These are phyloP conservation scores for Ascochyta koolunga DNA, from an alignment of 2,329 filamentous ascomycete species.

Conservation along the genomic window DNA sequence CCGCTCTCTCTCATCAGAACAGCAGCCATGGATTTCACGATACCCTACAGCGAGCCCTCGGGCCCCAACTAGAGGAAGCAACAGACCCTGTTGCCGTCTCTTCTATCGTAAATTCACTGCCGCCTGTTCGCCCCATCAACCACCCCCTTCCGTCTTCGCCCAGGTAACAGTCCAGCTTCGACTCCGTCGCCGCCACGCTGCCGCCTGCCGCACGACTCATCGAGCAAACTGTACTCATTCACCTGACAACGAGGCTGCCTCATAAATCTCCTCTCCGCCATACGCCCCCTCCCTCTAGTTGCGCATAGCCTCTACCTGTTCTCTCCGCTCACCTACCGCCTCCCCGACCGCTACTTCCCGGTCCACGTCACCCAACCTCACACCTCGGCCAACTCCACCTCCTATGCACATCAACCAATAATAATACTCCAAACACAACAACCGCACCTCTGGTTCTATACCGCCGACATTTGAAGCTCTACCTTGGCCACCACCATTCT, in stretches of 20 bases:
- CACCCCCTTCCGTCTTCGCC: slow-evolving; percentile 30
- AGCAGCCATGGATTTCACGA: slow-evolving; percentile 45
- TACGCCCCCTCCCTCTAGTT: neutral
- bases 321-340: slow-evolving; percentile 25
- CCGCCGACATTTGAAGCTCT: slow-evolving; percentile 33
- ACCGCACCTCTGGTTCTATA: slow-evolving; percentile 11
- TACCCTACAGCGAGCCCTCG: slow-evolving; percentile 38
- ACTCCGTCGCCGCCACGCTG: slow-evolving; percentile 36
- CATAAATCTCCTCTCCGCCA: slow-evolving; percentile 17
- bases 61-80: slow-evolving; percentile 39
- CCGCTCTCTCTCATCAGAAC: slow-evolving; percentile 33
- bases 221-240: slow-evolving; percentile 21
- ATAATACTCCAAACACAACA: slow-evolving; percentile 34
- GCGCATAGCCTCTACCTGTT: slow-evolving; percentile 8
- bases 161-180: slow-evolving; percentile 35
- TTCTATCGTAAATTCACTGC: slow-evolving; percentile 25
- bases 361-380: slow-evolving; percentile 31
- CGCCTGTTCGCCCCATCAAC: slow-evolving; percentile 19
- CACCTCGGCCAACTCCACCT: slow-evolving; percentile 21
- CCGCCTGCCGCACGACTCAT: slow-evolving; percentile 36
- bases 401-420: slow-evolving; percentile 31
- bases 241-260: slow-evolving; percentile 25
- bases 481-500: slow-evolving; percentile 33
- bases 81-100: slow-evolving; percentile 21
- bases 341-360: slow-evolving; percentile 38